Conservation (phyloP, 805 yeast genomes). For the Starmerella davenportii region DNA sequence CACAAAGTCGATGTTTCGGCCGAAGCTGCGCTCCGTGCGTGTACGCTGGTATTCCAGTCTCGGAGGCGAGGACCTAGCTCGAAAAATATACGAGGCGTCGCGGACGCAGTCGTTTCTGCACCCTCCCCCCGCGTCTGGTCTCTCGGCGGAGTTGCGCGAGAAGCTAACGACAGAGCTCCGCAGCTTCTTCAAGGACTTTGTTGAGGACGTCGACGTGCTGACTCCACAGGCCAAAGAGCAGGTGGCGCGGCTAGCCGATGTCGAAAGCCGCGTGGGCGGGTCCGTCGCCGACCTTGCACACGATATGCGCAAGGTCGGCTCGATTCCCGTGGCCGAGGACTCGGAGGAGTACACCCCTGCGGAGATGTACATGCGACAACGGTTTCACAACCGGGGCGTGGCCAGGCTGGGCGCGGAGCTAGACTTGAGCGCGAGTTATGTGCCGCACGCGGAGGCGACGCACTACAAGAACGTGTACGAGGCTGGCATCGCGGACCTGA, state of each 20-base stretch:
- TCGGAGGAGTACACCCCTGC: constrained; percentile 55
- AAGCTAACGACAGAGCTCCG: constrained; percentile 19
- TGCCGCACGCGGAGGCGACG: constrained; percentile 47
- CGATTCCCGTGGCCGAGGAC: constrained; percentile 40
- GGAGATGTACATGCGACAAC: constrained; percentile 59
- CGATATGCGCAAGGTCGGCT: constrained; percentile 10
- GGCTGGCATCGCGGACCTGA: constrained; percentile 46
- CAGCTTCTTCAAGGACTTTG: constrained; percentile 18
- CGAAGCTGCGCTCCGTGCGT: too few relatives aligned
- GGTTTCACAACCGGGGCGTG: constrained; percentile 37
- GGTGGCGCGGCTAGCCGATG: constrained; percentile 7
- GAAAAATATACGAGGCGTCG: constrained; percentile 10
- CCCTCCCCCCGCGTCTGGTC: constrained; percentile 12
- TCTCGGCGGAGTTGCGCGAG: constrained; percentile 20
- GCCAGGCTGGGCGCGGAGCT: constrained; percentile 49
- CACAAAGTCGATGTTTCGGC: too few relatives aligned
- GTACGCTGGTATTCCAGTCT: too few relatives aligned
- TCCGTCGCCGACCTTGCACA: constrained; percentile 1
- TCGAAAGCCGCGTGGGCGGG: constrained; percentile 5
- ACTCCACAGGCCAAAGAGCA: constrained; percentile 14
- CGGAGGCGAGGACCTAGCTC: too few relatives aligned
- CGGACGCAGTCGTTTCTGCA: constrained; percentile 10
- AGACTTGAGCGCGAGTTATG: constrained; percentile 34
- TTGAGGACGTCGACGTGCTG: constrained; percentile 16
- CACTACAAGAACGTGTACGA: constrained; percentile 38